phyloP scores from a whole-genome alignment of 1,139 yeast genomes.

The Sugiyamaella xylanicola region DNA sequence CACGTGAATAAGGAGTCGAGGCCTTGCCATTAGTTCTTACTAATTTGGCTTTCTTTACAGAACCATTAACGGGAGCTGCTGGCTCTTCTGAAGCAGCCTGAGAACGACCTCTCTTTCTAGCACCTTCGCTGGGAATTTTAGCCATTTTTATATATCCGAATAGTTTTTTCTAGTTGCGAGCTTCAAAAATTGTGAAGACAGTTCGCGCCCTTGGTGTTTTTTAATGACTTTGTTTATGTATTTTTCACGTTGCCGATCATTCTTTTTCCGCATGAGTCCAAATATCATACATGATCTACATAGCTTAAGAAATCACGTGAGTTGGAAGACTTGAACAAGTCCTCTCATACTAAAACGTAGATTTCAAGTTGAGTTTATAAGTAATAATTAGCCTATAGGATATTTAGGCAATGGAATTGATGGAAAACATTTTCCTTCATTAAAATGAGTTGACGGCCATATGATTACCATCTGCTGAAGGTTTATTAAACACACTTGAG shows the following conservation, averaged over 20 bases:
- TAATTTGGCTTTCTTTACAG: constrained; percentile 14
- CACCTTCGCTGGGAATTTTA: constrained; percentile 9
- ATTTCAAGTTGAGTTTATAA: too few species aligned
- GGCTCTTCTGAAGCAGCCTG: background rate
- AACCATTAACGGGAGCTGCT: background rate
- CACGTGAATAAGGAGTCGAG: constrained; percentile 4
- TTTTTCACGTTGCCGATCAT: constrained; percentile 11
- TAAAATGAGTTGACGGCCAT: too few species aligned
- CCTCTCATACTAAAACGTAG: too few species aligned
- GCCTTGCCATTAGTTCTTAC: constrained; percentile 1
- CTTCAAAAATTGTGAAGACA: background rate
- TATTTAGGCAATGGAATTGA: too few species aligned
- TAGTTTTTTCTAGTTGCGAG: background rate
- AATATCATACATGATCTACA: constrained; percentile 1
- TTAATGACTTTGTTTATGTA: constrained; percentile 10
- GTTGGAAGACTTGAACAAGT: too few species aligned
- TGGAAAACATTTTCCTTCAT: too few species aligned
- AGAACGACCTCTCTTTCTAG: constrained; percentile 7
- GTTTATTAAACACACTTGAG: too few species aligned
- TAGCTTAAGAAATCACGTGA: background rate
- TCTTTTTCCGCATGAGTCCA: background rate
- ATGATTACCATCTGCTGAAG: too few species aligned
- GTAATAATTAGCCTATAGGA: too few species aligned
- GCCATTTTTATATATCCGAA: constrained; percentile 11
- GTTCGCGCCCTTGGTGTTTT: background rate